Evolutionary conservation across 2,329 filamentous ascomycete genomes (phyloP), one percentile per base, ranked within the genome.

Genomic region (Cytospora schulzeri): DNA sequence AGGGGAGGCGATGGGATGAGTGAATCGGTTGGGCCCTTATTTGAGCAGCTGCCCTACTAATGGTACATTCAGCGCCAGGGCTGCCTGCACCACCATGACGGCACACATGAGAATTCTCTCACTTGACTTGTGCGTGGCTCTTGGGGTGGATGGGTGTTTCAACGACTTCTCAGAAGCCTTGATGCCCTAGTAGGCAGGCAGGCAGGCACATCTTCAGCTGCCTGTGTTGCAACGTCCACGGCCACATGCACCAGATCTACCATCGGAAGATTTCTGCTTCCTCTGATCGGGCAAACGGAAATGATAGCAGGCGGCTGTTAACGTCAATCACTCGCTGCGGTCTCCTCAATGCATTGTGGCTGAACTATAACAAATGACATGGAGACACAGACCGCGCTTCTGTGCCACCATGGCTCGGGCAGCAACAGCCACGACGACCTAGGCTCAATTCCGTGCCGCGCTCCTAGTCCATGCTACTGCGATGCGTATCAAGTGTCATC

Each of bases 391-490:
- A 54, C 55, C 59, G 59, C 48, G 59, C 59, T 52, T 63, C 17
- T 60, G 41, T 48, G 53, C 60, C 53, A 55, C 55, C 35, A 57
- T 63, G 31, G 59, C 60, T 65, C 60, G 64, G 60, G 64, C 64
- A 63, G 55, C 64, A 63, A 65, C 64, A 65, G 60, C 60, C 54
- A 61, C 51, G 59, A 61, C 51, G 59, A 52, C 59, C 51, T 62
- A 28, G 45, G 56, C 64, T 35, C 55, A 62, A 50, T 50, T 41
- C 19, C 26, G 59, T 52, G 59, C 59, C 59, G 59, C 64, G 41
- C 48, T 54, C 60, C 22, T 61, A 26, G 60, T 63, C 59, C 64
- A 35, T 63, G 41, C 57, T 56, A 58, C 55, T 59, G 60, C 51
- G 55, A 53, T 54, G 41, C 55, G 63, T 62, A 51, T 60, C 54